Base-by-base conservation (phyloP, 2,329 filamentous ascomycete species). In the Penicillium sp. region DNA sequence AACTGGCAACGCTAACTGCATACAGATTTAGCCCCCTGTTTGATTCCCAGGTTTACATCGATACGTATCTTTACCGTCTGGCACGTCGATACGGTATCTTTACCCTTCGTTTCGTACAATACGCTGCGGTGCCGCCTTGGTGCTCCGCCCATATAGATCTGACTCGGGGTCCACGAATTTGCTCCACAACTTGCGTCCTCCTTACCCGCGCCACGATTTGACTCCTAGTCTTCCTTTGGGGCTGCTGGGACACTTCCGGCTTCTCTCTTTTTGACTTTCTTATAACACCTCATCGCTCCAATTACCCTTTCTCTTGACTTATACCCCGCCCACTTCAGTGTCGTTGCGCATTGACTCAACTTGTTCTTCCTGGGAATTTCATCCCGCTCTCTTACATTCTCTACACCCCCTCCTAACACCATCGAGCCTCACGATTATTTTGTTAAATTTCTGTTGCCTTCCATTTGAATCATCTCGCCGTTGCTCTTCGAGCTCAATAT, bases 31-130 rank as follows among this genome's bases (percentile, higher is more conserved):
- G 31, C 31, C 31, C 31, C 31, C n/a, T 35, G n/a, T 35, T 8
- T n/a, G 31, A 35, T 6, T n/a, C n/a, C 11, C 31, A 7, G 4
- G 6, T 7, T 35, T 44, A 43, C 20, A 35, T 22, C 31, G 27
- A 27, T 46, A 36, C n/a, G 43, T 51, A 46, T 42, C 44, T 14
- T 25, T 43, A 51, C 44, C 44, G 49, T 51, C 44, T 28, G 49
- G 28, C 18, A 47, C 49, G 31, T 9, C 30, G 31, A 18, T 42
- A 51, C 43, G 22, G 45, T 48, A 40, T 40, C 5, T 10, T 33
- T 40, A 48, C 45, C 36, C 5, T 8, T 41, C 45, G 45, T 48
- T 48, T n/a, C 14, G 39, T 51, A 51, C 44, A 14, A 36, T 43
- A 51, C 43, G 6, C 24, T 25, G 5, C 28, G 16, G 25, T 51